Conservation (phyloP, 495 filamentous ascomycete species). For the Bryoglossum gracile region DNA sequence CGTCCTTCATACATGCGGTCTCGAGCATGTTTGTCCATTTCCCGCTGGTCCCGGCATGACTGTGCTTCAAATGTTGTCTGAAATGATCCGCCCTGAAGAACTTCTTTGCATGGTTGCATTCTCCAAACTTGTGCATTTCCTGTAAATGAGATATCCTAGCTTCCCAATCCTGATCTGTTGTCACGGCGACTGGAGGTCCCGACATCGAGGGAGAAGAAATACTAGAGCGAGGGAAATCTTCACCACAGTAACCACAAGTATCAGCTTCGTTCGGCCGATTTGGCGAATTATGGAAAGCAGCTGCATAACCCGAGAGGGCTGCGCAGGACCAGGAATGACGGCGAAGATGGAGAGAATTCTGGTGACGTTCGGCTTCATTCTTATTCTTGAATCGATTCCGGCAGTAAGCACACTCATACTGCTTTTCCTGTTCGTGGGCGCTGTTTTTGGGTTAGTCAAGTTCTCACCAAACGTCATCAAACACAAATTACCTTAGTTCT, state of each 20-base stretch:
- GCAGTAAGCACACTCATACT: constrained; percentile 89
- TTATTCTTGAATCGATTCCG: constrained; percentile 98
- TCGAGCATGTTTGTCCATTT: constrained; percentile 99
- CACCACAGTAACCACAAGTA: constrained; percentile 91
- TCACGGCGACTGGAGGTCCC: constrained; percentile 19
- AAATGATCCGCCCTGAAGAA: constrained; percentile 98
- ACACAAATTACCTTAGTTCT: constrained; percentile 68
- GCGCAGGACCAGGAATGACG: constrained; percentile 98
- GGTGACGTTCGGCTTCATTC: constrained; percentile 95
- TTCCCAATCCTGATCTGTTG: constrained; percentile 70
- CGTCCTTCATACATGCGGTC: constrained; percentile 94
- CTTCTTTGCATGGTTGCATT: constrained; percentile 97
- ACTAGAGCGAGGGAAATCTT: constrained; percentile 70
- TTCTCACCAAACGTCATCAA: not conserved
- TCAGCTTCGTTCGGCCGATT: constrained; percentile 54
- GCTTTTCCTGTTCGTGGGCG: constrained; percentile 84
- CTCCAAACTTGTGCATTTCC: constrained; percentile 89
- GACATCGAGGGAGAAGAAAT: constrained; percentile 22
- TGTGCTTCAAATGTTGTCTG: constrained; percentile 96
- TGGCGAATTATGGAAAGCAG: constrained; percentile 79
- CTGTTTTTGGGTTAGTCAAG: constrained; percentile 26
- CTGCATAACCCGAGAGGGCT: constrained; percentile 65
- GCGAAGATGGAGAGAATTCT: constrained; percentile 91
- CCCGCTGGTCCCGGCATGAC: constrained; percentile 90
- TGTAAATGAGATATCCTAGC: constrained; percentile 77